A percentile compares a stretch with the other conserved stretches of the same genome.
phyloP scores from a whole-genome alignment of 139 green algal genomes.

The Nannochloris sp. region DNA sequence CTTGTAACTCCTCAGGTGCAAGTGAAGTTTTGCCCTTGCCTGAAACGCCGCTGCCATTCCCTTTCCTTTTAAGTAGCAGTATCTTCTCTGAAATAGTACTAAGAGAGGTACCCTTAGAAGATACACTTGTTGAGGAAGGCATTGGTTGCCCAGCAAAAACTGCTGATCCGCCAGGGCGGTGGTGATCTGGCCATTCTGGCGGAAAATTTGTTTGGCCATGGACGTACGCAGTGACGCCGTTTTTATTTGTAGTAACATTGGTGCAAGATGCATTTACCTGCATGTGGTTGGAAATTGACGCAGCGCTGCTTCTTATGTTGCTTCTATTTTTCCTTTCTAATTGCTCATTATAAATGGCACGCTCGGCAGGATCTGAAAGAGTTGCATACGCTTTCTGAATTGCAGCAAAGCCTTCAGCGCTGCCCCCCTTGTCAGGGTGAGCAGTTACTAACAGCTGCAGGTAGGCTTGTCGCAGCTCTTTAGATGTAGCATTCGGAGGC shows the following conservation, averaged over 20 bases:
- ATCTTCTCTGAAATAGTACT: neutral
- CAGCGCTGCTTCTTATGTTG: neutral
- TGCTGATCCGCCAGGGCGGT: neutral
- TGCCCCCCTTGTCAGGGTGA: conserved; percentile 27
- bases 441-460: conserved; percentile 1
- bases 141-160: neutral
- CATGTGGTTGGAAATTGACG: neutral
- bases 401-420: neutral
- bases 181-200: neutral
- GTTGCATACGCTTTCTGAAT: conserved; percentile 6
- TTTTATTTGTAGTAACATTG: no score
- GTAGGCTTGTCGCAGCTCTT: conserved; percentile 14
- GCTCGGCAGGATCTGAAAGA: conserved; percentile 9
- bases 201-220: conserved; percentile 11
- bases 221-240: conserved; percentile 5
- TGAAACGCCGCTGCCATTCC: neutral
- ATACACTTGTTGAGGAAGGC: neutral
- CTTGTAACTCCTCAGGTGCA: neutral
- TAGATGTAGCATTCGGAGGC: neutral
- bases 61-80: neutral
- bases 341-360: conserved; percentile 13
- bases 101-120: neutral
- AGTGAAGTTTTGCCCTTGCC: neutral
- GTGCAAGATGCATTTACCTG: neutral
- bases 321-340: neutral